Percentiles rank a stretch among this genome's conserved stretches.
Evolutionary conservation across 768 basidiomycete species (phyloP).

Genomic region (Kwoniella heveanensis): DNA sequence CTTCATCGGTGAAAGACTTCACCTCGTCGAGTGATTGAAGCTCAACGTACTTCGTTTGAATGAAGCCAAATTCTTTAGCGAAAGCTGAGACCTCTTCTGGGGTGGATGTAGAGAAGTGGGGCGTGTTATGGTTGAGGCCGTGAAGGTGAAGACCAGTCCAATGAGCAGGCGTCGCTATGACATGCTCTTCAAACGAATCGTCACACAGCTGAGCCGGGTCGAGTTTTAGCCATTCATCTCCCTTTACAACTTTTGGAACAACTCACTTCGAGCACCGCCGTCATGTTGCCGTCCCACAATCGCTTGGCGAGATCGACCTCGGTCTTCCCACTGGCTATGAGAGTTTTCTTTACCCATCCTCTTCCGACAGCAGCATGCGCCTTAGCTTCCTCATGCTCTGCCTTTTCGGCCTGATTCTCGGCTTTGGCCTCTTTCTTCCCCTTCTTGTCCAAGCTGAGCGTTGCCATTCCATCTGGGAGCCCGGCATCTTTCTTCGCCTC

Average conservation of each 20-base stretch:
- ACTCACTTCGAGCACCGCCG: conserved; percentile 85
- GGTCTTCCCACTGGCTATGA: conserved; percentile 65
- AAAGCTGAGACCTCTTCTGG: conserved; percentile 72
- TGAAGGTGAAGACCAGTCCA: conserved; percentile 89
- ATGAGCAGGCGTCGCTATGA: conserved; percentile 77
- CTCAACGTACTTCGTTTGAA: conserved; percentile 67
- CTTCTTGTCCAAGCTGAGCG: conserved; percentile 1
- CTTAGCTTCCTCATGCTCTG: conserved; percentile 24
- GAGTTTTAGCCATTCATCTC: neutral
- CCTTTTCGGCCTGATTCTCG: conserved; percentile 8
- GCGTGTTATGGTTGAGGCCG: conserved; percentile 74
- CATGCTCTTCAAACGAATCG: conserved; percentile 95
- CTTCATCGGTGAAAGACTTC: conserved; percentile 68
- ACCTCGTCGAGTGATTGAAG: conserved; percentile 70
- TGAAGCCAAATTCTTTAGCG: conserved; percentile 88
- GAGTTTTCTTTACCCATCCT: conserved; percentile 74
- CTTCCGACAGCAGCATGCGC: conserved; percentile 85
- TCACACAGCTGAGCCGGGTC: conserved; percentile 84
- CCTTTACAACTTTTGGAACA: neutral
- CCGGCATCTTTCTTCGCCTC: conserved; percentile 8
- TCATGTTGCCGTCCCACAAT: conserved; percentile 82
- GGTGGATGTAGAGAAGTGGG: conserved; percentile 71
- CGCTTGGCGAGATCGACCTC: conserved; percentile 72
- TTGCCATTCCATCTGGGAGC: conserved; percentile 11
- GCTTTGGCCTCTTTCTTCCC: conserved; percentile 18